Percentiles rank a stretch among this genome's conserved stretches.
Conservation (phyloP, 805 yeast species). For the Wickerhamomyces subpelliculosus region DNA sequence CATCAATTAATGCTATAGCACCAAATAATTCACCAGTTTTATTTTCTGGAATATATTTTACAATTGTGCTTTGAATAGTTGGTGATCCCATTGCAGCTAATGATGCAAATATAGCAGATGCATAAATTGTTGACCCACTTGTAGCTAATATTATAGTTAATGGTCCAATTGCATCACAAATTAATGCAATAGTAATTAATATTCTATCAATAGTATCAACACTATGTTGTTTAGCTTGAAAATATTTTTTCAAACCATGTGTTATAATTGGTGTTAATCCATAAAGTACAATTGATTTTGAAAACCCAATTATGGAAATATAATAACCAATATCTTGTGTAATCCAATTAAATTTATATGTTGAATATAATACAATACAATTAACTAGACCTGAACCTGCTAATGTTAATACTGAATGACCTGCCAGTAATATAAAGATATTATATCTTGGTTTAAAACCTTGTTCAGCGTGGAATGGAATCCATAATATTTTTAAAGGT, state of each 20-base stretch:
- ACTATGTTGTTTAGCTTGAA: conserved; percentile 29
- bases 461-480: conserved; percentile 31
- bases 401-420: conserved; percentile 38
- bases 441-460: conserved; percentile 34
- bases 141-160: conserved; percentile 27
- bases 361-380: conserved; percentile 44
- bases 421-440: conserved; percentile 40
- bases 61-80: conserved; percentile 47
- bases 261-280: conserved; percentile 44
- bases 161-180: conserved; percentile 33
- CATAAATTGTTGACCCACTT: conserved; percentile 24
- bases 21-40: conserved; percentile 70
- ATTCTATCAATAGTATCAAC: conserved; percentile 47
- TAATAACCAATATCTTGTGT: conserved; percentile 49
- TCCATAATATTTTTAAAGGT: conserved; percentile 51
- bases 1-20: conserved; percentile 51
- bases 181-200: conserved; percentile 25
- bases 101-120: conserved; percentile 32
- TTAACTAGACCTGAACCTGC: conserved; percentile 35
- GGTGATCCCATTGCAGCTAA: conserved; percentile 50
- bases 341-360: conserved; percentile 46
- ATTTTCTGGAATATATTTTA: conserved; percentile 54
- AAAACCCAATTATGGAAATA: conserved; percentile 43
- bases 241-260: conserved; percentile 27
- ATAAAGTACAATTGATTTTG: conserved; percentile 43